Evolutionary conservation across 1,139 yeast genomes (phyloP).

Genomic region (Arxiozyma heterogenica): DNA sequence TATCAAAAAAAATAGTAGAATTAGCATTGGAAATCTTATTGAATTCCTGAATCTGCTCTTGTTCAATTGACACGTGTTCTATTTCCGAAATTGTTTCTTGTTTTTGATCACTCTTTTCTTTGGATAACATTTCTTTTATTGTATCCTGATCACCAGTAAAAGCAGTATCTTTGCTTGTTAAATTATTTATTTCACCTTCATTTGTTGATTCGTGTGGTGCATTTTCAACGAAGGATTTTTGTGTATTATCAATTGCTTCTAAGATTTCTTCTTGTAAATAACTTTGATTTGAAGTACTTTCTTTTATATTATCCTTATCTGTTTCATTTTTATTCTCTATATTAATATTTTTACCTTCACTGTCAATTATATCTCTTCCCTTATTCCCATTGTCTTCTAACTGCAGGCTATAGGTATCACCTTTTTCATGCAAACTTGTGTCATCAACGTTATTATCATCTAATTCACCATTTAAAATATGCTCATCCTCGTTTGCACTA

Average conservation of each 20-base stretch:
- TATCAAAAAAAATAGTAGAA: neutral
- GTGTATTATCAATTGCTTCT: neutral
- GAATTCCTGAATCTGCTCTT: neutral
- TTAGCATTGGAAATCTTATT: too few relatives aligned
- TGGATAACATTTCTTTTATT: neutral
- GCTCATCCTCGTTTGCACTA: neutral
- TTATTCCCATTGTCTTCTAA: neutral
- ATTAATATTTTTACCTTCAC: neutral
- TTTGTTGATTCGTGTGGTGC: neutral
- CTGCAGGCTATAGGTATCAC: neutral
- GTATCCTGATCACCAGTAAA: neutral
- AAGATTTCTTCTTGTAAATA: neutral
- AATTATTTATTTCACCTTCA: neutral
- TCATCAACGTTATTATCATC: neutral
- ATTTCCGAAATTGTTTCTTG: neutral
- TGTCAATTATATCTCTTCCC: neutral
- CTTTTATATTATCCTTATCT: neutral
- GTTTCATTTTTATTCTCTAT: too few relatives aligned
- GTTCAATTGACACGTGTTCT: neutral
- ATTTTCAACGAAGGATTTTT: neutral
- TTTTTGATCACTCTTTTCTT: neutral
- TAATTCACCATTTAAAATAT: neutral
- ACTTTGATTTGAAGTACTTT: neutral
- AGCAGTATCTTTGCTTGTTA: neutral
- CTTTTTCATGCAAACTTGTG: neutral